Conservation (phyloP, 1,139 yeast species). For the Yamadazyma siamensis region DNA sequence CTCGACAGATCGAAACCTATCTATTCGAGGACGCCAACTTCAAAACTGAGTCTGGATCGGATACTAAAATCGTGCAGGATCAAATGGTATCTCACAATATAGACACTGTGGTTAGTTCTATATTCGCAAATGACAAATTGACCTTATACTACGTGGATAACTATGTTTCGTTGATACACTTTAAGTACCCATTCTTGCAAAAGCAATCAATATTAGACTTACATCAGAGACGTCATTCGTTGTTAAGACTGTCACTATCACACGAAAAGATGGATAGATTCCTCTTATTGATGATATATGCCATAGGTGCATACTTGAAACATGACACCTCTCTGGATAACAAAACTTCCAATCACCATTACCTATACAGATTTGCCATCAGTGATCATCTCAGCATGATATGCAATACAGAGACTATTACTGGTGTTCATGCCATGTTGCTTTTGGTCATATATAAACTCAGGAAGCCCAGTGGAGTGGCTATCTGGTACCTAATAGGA, state of each 20-base stretch:
- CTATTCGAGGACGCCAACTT: conserved; percentile 3
- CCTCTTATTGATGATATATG: conserved; percentile 9
- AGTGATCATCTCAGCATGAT: conserved; percentile 2
- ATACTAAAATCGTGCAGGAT: not conserved
- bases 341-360: conserved; percentile 7
- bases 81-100: conserved; percentile 1
- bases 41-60: not conserved
- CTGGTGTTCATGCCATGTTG: conserved; percentile 7
- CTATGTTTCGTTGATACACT: conserved; percentile 7
- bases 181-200: conserved; percentile 8
- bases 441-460: conserved; percentile 10
- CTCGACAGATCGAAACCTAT: conserved; percentile 8
- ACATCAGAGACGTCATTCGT: conserved; percentile 2
- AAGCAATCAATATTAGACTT: conserved; percentile 2
- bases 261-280: conserved; percentile 5
- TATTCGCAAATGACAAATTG: conserved; percentile 3
- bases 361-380: conserved; percentile 7
- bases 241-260: conserved; percentile 2
- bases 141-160: conserved; percentile 8
- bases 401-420: conserved; percentile 1
- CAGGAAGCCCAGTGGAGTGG: conserved; percentile 9
- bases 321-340: not conserved
- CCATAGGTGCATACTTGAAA: conserved; percentile 10
- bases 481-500: conserved; percentile 10
- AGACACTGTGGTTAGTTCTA: conserved; percentile 1